phyloP scores from a whole-genome alignment of 495 filamentous ascomycete genomes.

The Neurospora sp. region DNA sequence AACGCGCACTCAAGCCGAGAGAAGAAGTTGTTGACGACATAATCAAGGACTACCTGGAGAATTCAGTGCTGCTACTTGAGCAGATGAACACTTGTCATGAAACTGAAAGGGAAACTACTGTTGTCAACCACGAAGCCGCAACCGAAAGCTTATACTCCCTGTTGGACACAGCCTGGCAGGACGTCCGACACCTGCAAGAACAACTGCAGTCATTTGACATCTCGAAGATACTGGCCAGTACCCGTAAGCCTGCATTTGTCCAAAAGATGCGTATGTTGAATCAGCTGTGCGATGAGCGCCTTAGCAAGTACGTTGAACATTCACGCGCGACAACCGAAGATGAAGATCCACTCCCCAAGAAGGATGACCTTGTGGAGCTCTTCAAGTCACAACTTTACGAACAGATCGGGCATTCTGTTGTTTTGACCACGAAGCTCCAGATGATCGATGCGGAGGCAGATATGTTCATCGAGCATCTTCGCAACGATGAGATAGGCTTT shows the following conservation, averaged over 20 bases:
- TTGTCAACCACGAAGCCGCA: neutral
- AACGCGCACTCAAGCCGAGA: constrained; percentile 15
- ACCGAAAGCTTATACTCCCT: neutral
- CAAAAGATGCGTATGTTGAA: neutral
- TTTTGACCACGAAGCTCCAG: neutral
- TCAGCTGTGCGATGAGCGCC: neutral
- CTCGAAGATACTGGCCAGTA: neutral
- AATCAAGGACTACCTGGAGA: constrained; percentile 9
- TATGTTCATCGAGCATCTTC: constrained; percentile 5
- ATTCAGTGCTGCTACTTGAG: constrained; percentile 8
- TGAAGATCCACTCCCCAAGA: neutral
- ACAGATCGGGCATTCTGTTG: neutral
- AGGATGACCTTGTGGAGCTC: neutral
- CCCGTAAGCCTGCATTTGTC: neutral
- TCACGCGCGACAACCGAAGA: neutral
- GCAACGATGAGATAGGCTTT: neutral
- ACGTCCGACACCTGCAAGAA: neutral
- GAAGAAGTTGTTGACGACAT: constrained; percentile 13
- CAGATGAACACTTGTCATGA: constrained; percentile 9
- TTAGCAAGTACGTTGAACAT: neutral
- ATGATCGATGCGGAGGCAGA: neutral
- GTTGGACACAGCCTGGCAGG: neutral
- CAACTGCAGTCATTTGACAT: neutral
- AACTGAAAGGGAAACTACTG: neutral
- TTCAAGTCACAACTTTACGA: neutral